Evolutionary conservation across 176 grass and related monocot genomes (phyloP).

Genomic region (Aegilops umbellulata): DNA sequence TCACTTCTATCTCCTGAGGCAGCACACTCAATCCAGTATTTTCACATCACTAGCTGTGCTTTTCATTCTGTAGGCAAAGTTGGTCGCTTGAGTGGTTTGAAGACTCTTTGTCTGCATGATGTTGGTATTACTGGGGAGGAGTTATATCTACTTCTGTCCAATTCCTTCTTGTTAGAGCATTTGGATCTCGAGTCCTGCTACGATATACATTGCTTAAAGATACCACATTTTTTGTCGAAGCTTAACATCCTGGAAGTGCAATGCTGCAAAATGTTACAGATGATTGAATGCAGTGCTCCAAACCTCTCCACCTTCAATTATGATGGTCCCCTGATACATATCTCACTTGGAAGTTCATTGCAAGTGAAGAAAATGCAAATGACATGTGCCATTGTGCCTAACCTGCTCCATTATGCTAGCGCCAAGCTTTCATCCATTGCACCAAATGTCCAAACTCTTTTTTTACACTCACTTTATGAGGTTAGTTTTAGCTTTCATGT

Average conservation of each 20-base stretch:
- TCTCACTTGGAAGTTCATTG: not conserved
- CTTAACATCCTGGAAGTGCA: not conserved
- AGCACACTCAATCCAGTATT: slow-evolving; percentile 4
- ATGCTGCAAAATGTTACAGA: not conserved
- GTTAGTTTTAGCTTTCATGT: not conserved
- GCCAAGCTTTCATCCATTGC: slow-evolving; percentile 1
- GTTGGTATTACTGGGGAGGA: slow-evolving; percentile 25
- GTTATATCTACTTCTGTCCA: slow-evolving; percentile 11
- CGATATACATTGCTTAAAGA: not conserved
- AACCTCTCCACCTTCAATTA: not conserved
- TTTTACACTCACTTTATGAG: slow-evolving; percentile 8
- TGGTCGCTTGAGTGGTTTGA: slow-evolving; percentile 14
- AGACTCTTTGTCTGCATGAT: not conserved
- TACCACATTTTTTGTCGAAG: not conserved
- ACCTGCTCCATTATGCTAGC: slow-evolving; percentile 13
- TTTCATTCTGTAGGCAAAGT: not conserved
- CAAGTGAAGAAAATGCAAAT: slow-evolving; percentile 7
- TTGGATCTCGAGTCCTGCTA: not conserved
- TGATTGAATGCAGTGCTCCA: slow-evolving; percentile 13
- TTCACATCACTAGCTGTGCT: not conserved
- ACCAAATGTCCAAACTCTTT: slow-evolving; percentile 22
- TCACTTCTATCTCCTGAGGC: slow-evolving; percentile 1
- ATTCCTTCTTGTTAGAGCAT: not conserved
- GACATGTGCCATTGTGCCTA: not conserved
- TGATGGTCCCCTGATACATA: not conserved